Base-by-base conservation (phyloP, 306 rosid genomes). In the Mucuna pruriens region DNA sequence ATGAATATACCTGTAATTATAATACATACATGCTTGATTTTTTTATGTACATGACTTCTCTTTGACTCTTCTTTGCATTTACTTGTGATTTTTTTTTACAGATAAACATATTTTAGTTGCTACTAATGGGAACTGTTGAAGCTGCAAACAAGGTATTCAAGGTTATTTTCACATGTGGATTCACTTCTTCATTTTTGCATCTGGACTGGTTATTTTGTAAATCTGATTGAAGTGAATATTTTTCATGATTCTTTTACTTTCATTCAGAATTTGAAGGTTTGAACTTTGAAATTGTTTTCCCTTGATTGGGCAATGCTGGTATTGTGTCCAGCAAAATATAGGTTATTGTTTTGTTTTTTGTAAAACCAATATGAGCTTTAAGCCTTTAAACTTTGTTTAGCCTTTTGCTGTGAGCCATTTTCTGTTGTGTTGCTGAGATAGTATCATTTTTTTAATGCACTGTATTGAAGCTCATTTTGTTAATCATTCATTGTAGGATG, bases 51-150 rank as follows among this genome's bases (percentile, higher is more conserved):
- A 72, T 80, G 39, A n/a, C 23, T 29, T 80, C 42, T 73, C n/a
- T 67, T 72, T 45, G 23, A 23, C 46, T 68, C 44, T 34, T 51
- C 7, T 42, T 40, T 60, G 17, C 57, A 48, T 75, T 80, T 80
- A 8, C 8, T 64, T 75, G 52, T 57, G 29, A 31, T 10, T 26
- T 25, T 70, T 75, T 70, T 82, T 54, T 29, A 62, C 62, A 84
- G 84, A 79, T 44, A 77, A n/a, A 46, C 45, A 79, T 12, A 46
- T 44, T 65, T 82, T 76, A 88, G 64, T 79, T 73, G 78, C 78
- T 86, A 84, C 73, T 78, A 58, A 95, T 95, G 98, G 98, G 97
- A 75, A 82, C 91, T 0, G 89, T 85, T 73, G 95, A 91, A 67
- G 90, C 88, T 40, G 78, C 88, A 39, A 86, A 70, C 58, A 84